Evolutionary conservation across 768 basidiomycete genomes (phyloP), one percentile per base, ranked within the genome.

Genomic region (Termitomyces sp.): DNA sequence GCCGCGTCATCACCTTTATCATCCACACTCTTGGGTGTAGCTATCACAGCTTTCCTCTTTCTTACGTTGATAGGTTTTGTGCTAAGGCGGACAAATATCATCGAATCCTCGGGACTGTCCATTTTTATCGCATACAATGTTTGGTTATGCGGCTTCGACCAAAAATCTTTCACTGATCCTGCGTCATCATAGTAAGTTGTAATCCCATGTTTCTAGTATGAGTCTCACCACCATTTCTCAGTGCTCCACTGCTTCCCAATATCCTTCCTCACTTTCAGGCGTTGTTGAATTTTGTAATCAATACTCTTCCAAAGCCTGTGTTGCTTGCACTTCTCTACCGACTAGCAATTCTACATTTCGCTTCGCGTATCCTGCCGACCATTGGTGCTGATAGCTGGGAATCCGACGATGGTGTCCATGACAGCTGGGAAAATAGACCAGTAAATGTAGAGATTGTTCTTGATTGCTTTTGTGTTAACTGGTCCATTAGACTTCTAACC

Each of bases 31-130:
- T 77, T 98, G 18, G 95, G 95, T 3, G 88, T 87, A 2, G 91
- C 92, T 2, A 74, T 96, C 57, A 93, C 94, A 0, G 85, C 92
- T 10, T 88, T 96, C 67, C 71, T 96, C 32, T 98, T 97, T 73
- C 78, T 97, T 43, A 94, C 94, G 1, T 78, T 90, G 63, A 96
- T 98, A 61, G 95, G 95, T 6, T 95, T 98, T 70, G 85, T 84
- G 8, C 71, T 94, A 60, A 84, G 92, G 55, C 81, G 92, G 52
- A 96, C 94, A 43, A 96, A 96, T 65, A 89, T 96, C 50, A 88
- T 97, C 55, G 95, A 98, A 70, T 93, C 93, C 3, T 87, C 90
- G 2, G 85, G 90, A 49, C 83, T 98, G 28, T 87, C 92, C 3
- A 76, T 95, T 28, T 92, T 95, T 69, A 82, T 97, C 43, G 91